These are phyloP conservation scores for Rhodotorula taiwanensis DNA, from an alignment of 768 basidiomycete genomes.

Conservation along the genomic window DNA sequence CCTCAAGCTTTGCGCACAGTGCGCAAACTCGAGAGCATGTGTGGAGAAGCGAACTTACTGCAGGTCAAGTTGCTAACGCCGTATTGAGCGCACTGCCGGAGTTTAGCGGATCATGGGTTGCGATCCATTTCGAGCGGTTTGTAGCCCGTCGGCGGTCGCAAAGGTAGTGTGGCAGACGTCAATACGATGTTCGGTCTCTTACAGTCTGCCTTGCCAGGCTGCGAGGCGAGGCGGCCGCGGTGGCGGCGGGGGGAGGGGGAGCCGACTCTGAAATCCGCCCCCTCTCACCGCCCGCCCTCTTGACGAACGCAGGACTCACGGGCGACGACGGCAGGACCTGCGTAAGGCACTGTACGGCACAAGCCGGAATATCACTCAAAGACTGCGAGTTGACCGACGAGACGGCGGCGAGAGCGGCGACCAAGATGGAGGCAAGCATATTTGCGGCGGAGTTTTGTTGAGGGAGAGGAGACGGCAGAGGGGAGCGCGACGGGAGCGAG, in stretches of 20 bases:
- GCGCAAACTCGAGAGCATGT: not conserved
- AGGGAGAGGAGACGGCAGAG: not conserved
- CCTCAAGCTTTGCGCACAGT: too few relatives aligned
- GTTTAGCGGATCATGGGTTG: too few relatives aligned
- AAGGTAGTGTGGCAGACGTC: too few relatives aligned
- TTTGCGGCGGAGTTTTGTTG: not conserved
- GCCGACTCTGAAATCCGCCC: too few relatives aligned
- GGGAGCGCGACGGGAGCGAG: not conserved
- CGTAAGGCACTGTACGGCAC: slow-evolving; percentile 16
- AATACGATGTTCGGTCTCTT: too few relatives aligned
- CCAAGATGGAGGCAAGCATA: not conserved
- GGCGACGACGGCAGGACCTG: not conserved
- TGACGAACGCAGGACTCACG: not conserved
- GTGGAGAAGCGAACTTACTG: not conserved
- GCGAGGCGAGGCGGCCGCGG: not conserved
- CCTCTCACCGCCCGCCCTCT: too few relatives aligned
- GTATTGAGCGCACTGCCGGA: slow-evolving; percentile 1
- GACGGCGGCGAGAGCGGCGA: not conserved
- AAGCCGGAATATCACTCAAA: slow-evolving; percentile 12
- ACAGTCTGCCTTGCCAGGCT: too few relatives aligned
- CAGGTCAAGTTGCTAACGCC: slow-evolving; percentile 16
- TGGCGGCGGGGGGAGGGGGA: not conserved
- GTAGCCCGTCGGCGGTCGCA: too few relatives aligned
- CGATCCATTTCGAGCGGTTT: too few relatives aligned
- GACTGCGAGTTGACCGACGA: not conserved